A percentile compares a stretch with the other conserved stretches of the same genome.
These are phyloP conservation scores for Mycena maculata DNA, from an alignment of 768 basidiomycete species.

Conservation along the genomic window DNA sequence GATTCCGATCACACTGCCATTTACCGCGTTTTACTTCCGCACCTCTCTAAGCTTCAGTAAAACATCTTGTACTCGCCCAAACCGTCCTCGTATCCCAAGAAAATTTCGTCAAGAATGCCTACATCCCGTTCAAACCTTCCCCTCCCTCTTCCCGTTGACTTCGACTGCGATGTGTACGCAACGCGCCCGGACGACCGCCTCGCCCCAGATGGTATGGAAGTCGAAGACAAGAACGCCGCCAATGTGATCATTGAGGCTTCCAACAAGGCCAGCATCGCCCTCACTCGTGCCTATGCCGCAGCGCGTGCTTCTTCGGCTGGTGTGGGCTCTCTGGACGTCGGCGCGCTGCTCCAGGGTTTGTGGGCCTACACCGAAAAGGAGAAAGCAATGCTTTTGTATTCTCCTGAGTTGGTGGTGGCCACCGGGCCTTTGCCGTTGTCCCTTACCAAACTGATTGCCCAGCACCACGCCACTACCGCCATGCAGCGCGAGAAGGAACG, in stretches of 20 bases:
- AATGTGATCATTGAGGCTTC: not conserved
- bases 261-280: not conserved
- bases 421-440: not conserved
- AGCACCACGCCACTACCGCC: not conserved
- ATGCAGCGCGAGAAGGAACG: constrained; percentile 9
- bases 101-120: no score
- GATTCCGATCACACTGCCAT: no score
- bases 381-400: not conserved
- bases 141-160: not conserved
- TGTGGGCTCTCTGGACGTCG: not conserved
- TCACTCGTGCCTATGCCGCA: not conserved
- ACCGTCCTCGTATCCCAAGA: no score
- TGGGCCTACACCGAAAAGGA: not conserved
- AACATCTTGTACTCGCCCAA: no score
- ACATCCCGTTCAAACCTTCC: not conserved
- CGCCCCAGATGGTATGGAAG: not conserved
- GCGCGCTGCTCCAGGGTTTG: not conserved
- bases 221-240: not conserved
- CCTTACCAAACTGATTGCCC: not conserved
- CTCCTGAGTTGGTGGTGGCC: not conserved
- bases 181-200: not conserved
- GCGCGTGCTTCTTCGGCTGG: not conserved
- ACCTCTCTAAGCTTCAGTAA: no score
- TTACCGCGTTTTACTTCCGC: no score
- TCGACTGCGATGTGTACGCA: not conserved